A percentile compares a stretch with the other conserved stretches of the same genome.
phyloP scores from a whole-genome alignment of 495 filamentous ascomycete genomes.

The Aspergillus leporis region DNA sequence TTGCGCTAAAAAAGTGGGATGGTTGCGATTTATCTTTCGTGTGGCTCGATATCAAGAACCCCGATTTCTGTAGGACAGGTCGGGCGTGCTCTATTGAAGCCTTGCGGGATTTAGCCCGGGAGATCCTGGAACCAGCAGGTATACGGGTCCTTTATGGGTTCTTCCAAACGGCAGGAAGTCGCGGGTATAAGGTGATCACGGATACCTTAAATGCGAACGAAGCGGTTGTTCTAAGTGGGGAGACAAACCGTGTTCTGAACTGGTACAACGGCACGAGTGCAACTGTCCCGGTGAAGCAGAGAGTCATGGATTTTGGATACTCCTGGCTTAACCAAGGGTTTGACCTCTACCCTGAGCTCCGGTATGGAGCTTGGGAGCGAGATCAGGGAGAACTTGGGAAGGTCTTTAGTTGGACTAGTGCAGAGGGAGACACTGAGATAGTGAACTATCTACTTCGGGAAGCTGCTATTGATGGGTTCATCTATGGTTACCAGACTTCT shows the following conservation, averaged over 20 bases:
- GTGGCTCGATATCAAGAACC: conserved; percentile 13
- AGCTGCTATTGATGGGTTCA: conserved; percentile 7
- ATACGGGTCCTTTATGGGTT: conserved; percentile 11
- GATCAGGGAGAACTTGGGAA: conserved; percentile 1
- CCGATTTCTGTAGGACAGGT: not conserved
- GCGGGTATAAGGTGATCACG: not conserved
- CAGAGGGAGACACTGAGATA: not conserved
- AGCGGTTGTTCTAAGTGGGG: conserved; percentile 6
- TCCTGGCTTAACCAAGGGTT: not conserved
- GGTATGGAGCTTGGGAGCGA: not conserved
- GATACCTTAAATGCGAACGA: conserved; percentile 2
- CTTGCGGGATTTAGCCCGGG: conserved; percentile 2
- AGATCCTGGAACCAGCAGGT: not conserved
- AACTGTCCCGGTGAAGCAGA: not conserved
- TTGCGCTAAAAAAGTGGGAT: not conserved
- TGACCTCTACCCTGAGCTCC: conserved; percentile 1
- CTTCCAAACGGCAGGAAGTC: not conserved
- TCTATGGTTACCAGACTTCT: conserved; percentile 3
- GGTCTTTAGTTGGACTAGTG: conserved; percentile 9
- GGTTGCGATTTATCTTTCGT: not conserved
- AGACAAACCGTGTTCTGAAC: not conserved
- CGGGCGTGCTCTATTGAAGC: conserved; percentile 4
- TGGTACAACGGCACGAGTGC: not conserved
- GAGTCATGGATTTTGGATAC: conserved; percentile 11
- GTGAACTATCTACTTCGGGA: not conserved